Percentiles rank a stretch among this genome's conserved stretches.
These are phyloP conservation scores for Citrus trifoliata DNA, from an alignment of 345 rosid species.

Conservation along the genomic window DNA sequence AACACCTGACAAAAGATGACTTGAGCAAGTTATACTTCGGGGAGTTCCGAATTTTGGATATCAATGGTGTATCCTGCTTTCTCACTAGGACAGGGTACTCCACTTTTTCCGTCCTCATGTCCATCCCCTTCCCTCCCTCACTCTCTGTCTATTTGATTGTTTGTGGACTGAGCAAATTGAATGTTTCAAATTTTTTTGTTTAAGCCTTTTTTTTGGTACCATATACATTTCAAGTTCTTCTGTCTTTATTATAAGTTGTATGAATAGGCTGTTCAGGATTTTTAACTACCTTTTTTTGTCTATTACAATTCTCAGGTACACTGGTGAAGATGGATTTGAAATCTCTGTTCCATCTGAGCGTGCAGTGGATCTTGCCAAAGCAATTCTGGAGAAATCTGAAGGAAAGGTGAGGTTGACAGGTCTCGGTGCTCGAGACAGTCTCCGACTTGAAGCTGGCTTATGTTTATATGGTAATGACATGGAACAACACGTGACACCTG, in stretches of 20 bases:
- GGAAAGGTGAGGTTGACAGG: conserved; percentile 91
- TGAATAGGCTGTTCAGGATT: not conserved
- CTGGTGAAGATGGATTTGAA: conserved; percentile 99
- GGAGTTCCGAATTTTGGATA: conserved; percentile 74
- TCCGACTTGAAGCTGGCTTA: conserved; percentile 91
- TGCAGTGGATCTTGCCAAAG: conserved; percentile 85
- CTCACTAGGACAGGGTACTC: conserved; percentile 94
- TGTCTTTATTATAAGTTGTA: not conserved
- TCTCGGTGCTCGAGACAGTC: conserved; percentile 93
- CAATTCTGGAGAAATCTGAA: conserved; percentile 87
- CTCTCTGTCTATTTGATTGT: not conserved
- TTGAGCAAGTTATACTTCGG: conserved; percentile 93
- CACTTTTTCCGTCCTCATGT: conserved; percentile 5
- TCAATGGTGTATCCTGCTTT: conserved; percentile 77
- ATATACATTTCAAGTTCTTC: not conserved
- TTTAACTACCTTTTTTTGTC: not conserved
- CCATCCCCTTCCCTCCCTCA: not conserved
- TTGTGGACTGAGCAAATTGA: not conserved
- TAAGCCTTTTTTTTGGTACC: not conserved
- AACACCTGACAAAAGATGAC: conserved; percentile 81
- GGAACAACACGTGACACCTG: conserved; percentile 87
- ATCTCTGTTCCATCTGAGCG: conserved; percentile 88
- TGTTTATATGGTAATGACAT: conserved; percentile 93
- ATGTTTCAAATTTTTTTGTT: not conserved
- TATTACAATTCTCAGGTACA: conserved; percentile 51